Conservation (phyloP, 805 yeast species). For the Ogataea corticis region DNA sequence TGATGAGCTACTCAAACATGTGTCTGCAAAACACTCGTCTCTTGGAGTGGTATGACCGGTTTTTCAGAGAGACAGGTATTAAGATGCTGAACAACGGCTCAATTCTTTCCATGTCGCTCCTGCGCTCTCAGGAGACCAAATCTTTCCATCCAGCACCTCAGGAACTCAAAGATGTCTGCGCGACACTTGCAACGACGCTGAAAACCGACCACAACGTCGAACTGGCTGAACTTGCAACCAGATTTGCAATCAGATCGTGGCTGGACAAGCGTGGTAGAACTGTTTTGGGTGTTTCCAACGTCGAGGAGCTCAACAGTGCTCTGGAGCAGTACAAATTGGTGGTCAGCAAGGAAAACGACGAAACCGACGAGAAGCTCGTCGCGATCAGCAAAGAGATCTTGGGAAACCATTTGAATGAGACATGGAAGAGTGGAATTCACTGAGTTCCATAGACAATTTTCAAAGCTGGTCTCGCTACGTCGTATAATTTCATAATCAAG, state of each 20-base stretch:
- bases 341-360: slow-evolving; percentile 35
- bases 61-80: slow-evolving; percentile 55
- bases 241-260: slow-evolving; percentile 73
- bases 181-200: slow-evolving; percentile 43
- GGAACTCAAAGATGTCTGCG: slow-evolving; percentile 55
- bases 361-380: slow-evolving; percentile 45
- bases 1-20: slow-evolving; percentile 78
- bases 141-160: slow-evolving; percentile 78
- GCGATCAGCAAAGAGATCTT: slow-evolving; percentile 43
- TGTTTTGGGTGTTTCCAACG: slow-evolving; percentile 74
- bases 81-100: slow-evolving; percentile 74
- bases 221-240: slow-evolving; percentile 77
- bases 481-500: too few species aligned
- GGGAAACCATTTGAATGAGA: slow-evolving; percentile 60
- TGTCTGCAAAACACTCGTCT: slow-evolving; percentile 73
- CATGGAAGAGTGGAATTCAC: slow-evolving; percentile 52
- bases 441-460: too few species aligned
- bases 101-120: slow-evolving; percentile 82
- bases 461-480: too few species aligned
- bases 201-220: slow-evolving; percentile 48
- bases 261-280: slow-evolving; percentile 51
- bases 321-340: slow-evolving; percentile 55
- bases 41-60: slow-evolving; percentile 46
- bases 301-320: slow-evolving; percentile 66
- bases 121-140: slow-evolving; percentile 66